Base-by-base conservation (phyloP, 768 basidiomycete species). In the Calocybe indica region DNA sequence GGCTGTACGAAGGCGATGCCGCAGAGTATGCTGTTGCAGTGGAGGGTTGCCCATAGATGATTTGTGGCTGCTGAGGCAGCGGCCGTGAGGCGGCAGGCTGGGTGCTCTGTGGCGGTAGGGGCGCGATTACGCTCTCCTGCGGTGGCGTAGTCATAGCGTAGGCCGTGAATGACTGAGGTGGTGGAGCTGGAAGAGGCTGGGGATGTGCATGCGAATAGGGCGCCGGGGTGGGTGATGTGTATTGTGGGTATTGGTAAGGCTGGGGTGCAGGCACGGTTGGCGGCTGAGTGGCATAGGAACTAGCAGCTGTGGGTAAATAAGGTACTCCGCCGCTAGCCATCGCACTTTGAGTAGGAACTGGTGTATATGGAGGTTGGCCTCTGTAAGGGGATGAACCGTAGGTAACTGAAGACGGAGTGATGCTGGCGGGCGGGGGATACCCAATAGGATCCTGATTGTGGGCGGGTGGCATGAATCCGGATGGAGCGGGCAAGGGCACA, bases 401-500 rank as follows among this genome's bases (percentile, higher is more conserved):
- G 11, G 35, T 10, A 33, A n/a, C 8, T 13, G 31, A n/a, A 33
- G 42, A 43, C 30, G 42, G 42, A 22, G 22, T 22, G 22, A 22
- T 22, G 22, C 22, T 22, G 4, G 22, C 22, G 2, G 22, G 22
- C 22, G 22, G 22, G 22, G 22, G 22, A 22, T 22, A 22, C 44
- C 64, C 59, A 22, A 67, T 59, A 34, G 68, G 67, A 14, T 66
- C 62, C 8, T 65, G 58, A 51, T 72, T 70, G 8, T 71, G 60
- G 14, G 68, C 49, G 43, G 68, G 47, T 13, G 65, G 48, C 10
- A 55, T 55, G 53, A 73, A 75, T 42, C 65, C 61, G 5, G 73
- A 62, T 9, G 71, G 57, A 35, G 63, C 72, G 28, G 72, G 59
- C 39, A 84, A 58, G 35, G 85, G 81, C 45, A 78, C 66, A 55